A percentile compares a stretch with the other conserved stretches of the same genome.
These are phyloP conservation scores for Myxozyma mucilagina DNA, from an alignment of 805 yeast species.

Conservation along the genomic window DNA sequence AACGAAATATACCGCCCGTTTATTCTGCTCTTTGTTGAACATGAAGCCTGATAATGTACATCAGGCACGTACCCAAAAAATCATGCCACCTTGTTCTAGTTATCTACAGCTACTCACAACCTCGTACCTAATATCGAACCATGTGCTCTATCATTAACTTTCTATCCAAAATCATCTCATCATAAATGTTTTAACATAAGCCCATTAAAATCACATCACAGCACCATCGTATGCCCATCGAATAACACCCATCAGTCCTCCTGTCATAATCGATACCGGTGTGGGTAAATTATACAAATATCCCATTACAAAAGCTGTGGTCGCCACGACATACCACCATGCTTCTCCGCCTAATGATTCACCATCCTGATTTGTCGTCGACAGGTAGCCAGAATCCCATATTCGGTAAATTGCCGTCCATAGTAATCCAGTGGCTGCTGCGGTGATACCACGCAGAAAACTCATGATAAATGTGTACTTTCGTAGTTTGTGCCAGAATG, in stretches of 20 bases:
- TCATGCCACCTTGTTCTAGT: no score
- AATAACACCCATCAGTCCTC: conserved; percentile 19
- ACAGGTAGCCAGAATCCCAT: conserved; percentile 17
- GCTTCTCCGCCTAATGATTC: conserved; percentile 12
- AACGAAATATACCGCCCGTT: no score
- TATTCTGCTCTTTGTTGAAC: no score
- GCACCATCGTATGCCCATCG: conserved; percentile 17
- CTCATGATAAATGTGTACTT: conserved; percentile 1
- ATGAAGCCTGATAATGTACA: no score
- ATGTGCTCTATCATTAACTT: no score
- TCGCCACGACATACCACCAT: conserved; percentile 25
- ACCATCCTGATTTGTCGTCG: neutral
- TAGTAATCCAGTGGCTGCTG: conserved; percentile 16
- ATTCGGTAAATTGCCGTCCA: conserved; percentile 21
- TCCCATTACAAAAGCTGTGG: conserved; percentile 13
- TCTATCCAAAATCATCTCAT: no score
- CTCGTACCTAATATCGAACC: no score
- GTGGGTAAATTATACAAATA: conserved; percentile 13
- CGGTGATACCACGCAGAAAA: conserved; percentile 19
- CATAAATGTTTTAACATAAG: no score
- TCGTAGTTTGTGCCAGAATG: conserved; percentile 14
- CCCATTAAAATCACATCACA: neutral
- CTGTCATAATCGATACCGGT: conserved; percentile 11
- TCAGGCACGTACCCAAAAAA: no score
- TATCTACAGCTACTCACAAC: no score